Evolutionary conservation across 78 protist species (phyloP).

Genomic region (Mastigamoeba balamuthi): DNA sequence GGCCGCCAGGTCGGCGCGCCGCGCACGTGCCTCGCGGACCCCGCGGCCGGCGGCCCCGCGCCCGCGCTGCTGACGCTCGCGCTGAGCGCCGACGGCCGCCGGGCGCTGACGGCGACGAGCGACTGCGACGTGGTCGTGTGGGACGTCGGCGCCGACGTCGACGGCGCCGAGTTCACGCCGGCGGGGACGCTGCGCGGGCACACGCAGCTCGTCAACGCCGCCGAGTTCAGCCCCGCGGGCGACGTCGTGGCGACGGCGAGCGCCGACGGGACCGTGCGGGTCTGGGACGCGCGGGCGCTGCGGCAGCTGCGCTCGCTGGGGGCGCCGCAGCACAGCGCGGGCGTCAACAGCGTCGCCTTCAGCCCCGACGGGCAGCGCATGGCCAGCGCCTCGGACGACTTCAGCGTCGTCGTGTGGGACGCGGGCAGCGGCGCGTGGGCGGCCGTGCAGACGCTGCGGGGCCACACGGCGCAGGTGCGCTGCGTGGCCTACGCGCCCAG

Average conservation of each 20-base stretch:
- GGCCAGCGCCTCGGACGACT: conserved; percentile 40
- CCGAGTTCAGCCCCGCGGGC: conserved; percentile 7
- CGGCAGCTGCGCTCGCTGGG: not conserved
- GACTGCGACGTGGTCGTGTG: conserved; percentile 23
- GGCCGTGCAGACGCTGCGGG: not conserved
- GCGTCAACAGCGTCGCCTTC: conserved; percentile 7
- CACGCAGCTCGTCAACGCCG: conserved; percentile 18
- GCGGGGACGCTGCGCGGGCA: not conserved
- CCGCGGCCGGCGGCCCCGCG: not conserved
- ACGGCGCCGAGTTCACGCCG: not conserved
- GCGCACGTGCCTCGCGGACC: not conserved
- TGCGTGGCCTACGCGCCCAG: conserved; percentile 18
- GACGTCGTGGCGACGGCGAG: conserved; percentile 23
- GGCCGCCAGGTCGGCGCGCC: not conserved
- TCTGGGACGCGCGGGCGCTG: conserved; percentile 7
- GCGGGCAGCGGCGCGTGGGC: not conserved
- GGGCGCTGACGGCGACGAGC: conserved; percentile 17
- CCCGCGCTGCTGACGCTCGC: conserved; percentile 5
- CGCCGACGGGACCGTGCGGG: conserved; percentile 22
- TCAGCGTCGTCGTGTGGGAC: conserved; percentile 16
- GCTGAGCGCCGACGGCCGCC: not conserved
- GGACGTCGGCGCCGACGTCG: conserved; percentile 4
- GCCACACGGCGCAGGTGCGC: conserved; percentile 13
- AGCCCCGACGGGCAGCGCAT: not conserved
- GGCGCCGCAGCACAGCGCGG: conserved; percentile 28